These are phyloP conservation scores for Breynia disticha DNA, from an alignment of 441 rosid genomes.

Conservation along the genomic window DNA sequence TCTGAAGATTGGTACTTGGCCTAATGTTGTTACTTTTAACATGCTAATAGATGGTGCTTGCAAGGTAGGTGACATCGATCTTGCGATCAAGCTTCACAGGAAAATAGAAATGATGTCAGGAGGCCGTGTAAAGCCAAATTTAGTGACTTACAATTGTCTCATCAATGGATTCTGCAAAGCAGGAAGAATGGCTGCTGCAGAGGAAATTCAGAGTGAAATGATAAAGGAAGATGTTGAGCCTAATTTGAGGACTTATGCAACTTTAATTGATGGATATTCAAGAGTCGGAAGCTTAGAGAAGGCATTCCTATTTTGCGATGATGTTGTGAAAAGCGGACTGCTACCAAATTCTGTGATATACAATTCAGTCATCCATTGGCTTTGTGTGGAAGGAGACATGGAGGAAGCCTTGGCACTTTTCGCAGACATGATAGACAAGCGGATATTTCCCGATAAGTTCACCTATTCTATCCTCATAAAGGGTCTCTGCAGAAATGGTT, in stretches of 20 bases:
- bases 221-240: constrained; percentile 40
- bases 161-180: constrained; percentile 61
- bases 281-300: constrained; percentile 43
- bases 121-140: constrained; percentile 33
- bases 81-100: constrained; percentile 33
- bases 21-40: constrained; percentile 68
- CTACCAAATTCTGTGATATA: constrained; percentile 57
- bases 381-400: constrained; percentile 55
- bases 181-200: constrained; percentile 34
- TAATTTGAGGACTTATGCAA: constrained; percentile 70
- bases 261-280: constrained; percentile 56
- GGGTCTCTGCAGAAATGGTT: constrained; percentile 46
- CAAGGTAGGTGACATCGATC: constrained; percentile 42
- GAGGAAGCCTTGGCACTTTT: constrained; percentile 43
- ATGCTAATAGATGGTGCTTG: constrained; percentile 65
- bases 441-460: constrained; percentile 31
- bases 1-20: constrained; percentile 51
- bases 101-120: constrained; percentile 51
- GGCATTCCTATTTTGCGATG: constrained; percentile 38
- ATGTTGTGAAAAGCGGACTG: constrained; percentile 44
- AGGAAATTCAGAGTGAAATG: constrained; percentile 35
- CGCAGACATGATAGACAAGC: constrained; percentile 34
- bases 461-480: constrained; percentile 41
- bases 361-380: constrained; percentile 57
- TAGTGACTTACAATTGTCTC: constrained; percentile 46